Conservation (phyloP, 495 filamentous ascomycete species). For the Aspergillus carlsbadensis region DNA sequence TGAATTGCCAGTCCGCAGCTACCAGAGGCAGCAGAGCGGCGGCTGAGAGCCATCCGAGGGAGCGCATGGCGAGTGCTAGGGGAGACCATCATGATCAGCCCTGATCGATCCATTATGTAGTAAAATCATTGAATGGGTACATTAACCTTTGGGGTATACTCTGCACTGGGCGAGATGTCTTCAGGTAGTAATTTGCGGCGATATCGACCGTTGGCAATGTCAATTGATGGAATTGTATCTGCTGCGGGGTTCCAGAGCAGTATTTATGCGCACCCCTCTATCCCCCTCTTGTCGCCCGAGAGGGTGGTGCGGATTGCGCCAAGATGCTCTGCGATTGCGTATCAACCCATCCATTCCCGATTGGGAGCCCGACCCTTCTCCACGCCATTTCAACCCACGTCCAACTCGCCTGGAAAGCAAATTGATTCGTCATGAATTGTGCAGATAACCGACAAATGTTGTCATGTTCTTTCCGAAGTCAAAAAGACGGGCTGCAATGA, state of each 20-base stretch:
- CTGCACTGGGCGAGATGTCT: constrained; percentile 8
- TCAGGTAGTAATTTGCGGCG: not conserved
- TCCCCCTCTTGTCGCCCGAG: not conserved
- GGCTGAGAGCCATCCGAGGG: constrained; percentile 18
- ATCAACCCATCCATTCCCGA: constrained; percentile 7
- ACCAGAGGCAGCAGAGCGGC: constrained; percentile 24
- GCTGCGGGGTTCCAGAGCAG: constrained; percentile 21
- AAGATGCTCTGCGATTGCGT: constrained; percentile 3
- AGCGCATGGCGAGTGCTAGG: constrained; percentile 17
- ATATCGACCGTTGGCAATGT: not conserved
- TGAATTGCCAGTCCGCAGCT: constrained; percentile 55
- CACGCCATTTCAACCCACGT: not conserved
- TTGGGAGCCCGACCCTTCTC: constrained; percentile 8
- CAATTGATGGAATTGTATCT: not conserved
- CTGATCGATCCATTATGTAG: constrained; percentile 28
- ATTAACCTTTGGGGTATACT: constrained; percentile 50
- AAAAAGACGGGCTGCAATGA: not conserved
- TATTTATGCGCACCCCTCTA: constrained; percentile 3
- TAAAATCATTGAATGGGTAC: constrained; percentile 44
- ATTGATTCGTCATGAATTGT: not conserved
- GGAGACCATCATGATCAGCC: constrained; percentile 40
- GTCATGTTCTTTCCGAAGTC: not conserved
- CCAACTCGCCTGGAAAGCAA: not conserved
- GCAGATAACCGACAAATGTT: not conserved
- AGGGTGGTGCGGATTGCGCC: not conserved